Percentiles rank a stretch among this genome's conserved stretches.
phyloP scores from a whole-genome alignment of 2,329 filamentous ascomycete genomes.

The Zymoseptoria passerinii region DNA sequence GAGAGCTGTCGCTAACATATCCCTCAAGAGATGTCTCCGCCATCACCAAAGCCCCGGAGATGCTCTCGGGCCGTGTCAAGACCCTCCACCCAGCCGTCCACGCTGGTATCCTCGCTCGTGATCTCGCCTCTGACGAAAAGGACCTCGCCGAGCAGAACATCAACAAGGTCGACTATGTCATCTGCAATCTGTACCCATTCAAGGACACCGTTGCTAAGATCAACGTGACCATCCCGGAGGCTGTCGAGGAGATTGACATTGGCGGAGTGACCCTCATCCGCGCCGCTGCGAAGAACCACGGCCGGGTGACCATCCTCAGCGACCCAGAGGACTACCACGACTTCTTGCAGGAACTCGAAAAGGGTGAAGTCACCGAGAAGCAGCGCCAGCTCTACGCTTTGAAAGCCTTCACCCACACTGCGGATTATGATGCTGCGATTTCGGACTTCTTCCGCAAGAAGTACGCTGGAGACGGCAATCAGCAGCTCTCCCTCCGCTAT shows the following conservation, averaged over 20 bases:
- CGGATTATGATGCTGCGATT: constrained; percentile 92
- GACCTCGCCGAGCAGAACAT: constrained; percentile 93
- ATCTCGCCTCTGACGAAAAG: constrained; percentile 92
- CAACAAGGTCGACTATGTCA: constrained; percentile 84
- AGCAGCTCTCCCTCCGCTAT: constrained; percentile 82
- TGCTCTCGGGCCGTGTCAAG: constrained; percentile 88
- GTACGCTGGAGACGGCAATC: constrained; percentile 76
- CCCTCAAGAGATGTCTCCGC: constrained; percentile 79
- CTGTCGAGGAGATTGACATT: constrained; percentile 98
- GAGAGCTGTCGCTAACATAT: constrained; percentile 1
- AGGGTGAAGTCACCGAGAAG: constrained; percentile 75
- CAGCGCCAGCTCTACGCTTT: constrained; percentile 85
- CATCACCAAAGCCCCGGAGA: constrained; percentile 91
- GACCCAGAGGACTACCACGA: constrained; percentile 89
- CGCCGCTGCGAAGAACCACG: constrained; percentile 96
- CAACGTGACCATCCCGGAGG: constrained; percentile 93
- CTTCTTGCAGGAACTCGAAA: constrained; percentile 82
- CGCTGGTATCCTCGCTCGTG: constrained; percentile 80
- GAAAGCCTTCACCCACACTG: constrained; percentile 97
- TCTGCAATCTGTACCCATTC: constrained; percentile 99
- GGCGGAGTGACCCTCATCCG: constrained; percentile 93
- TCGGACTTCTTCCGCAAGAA: constrained; percentile 96
- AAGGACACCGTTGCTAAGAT: constrained; percentile 96
- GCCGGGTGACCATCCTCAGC: constrained; percentile 88
- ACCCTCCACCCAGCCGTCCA: constrained; percentile 79